Percentiles rank a stretch among this genome's conserved stretches.
phyloP scores from a whole-genome alignment of 768 basidiomycete genomes.

The Rhodosporidiobolus sp. region DNA sequence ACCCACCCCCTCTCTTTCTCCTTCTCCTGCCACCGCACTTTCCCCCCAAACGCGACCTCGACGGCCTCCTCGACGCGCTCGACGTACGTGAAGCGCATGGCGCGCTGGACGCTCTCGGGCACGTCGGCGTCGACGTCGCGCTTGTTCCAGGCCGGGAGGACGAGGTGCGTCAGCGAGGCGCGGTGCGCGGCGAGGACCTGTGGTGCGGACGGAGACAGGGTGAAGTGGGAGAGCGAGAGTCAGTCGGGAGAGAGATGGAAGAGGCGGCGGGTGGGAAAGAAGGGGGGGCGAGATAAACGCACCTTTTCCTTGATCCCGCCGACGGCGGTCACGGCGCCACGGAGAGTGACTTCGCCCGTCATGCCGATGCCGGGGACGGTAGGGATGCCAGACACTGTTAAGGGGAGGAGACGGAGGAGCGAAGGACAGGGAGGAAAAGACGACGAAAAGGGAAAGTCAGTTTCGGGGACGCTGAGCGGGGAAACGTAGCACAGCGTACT shows the following conservation, averaged over 20 bases:
- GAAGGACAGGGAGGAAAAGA: background rate
- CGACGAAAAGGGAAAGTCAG: constrained; percentile 46
- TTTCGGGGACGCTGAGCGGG: constrained; percentile 54
- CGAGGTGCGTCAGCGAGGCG: constrained; percentile 74
- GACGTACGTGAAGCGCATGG: constrained; percentile 80
- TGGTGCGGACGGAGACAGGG: too few species aligned
- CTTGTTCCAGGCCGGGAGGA: constrained; percentile 77
- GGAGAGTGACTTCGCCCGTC: constrained; percentile 89
- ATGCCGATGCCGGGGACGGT: constrained; percentile 56
- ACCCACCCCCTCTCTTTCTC: background rate
- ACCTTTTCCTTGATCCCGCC: constrained; percentile 39
- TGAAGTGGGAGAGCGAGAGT: background rate
- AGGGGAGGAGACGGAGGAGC: background rate
- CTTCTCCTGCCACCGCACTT: background rate
- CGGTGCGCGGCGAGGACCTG: constrained; percentile 81
- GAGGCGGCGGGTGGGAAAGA: background rate
- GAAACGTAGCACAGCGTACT: constrained; percentile 63
- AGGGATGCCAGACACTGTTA: constrained; percentile 26
- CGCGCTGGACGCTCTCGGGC: constrained; percentile 64
- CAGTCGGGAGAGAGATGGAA: background rate
- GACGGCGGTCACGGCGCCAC: constrained; percentile 71
- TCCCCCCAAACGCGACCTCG: constrained; percentile 64
- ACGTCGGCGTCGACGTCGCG: constrained; percentile 87
- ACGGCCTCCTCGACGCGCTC: constrained; percentile 73
- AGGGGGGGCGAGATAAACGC: too few species aligned